phyloP scores from a whole-genome alignment of 768 basidiomycete species.

The Rhodotorula diobovata region DNA sequence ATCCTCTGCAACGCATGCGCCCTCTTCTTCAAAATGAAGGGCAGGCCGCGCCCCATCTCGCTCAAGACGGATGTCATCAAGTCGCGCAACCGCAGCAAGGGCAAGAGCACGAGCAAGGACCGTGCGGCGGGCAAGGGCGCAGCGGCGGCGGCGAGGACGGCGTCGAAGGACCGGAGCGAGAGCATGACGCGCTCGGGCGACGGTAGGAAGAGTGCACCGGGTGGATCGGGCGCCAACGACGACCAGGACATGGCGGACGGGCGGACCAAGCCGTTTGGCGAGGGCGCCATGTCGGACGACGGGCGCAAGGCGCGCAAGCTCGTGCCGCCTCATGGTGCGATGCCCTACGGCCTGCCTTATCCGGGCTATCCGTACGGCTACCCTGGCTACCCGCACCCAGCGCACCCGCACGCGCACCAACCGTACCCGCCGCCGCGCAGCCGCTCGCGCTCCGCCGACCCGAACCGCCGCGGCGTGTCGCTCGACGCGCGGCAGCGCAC shows the following conservation, averaged over 20 bases:
- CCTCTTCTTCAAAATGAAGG: slow-evolving; percentile 45
- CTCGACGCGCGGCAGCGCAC: slow-evolving; percentile 26
- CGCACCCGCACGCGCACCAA: slow-evolving; percentile 32
- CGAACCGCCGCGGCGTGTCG: slow-evolving; percentile 20
- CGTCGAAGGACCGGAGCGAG: slow-evolving; percentile 33
- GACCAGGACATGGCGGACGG: slow-evolving; percentile 15
- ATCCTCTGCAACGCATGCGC: slow-evolving; percentile 45
- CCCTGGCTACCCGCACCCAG: slow-evolving; percentile 19
- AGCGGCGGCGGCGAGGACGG: slow-evolving; percentile 15
- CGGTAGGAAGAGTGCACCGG: slow-evolving; percentile 31
- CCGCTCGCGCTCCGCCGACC: slow-evolving; percentile 29
- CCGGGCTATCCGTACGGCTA: slow-evolving; percentile 28
- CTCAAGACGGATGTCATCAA: slow-evolving; percentile 46
- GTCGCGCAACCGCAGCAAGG: slow-evolving; percentile 42
- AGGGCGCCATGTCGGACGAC: slow-evolving; percentile 13
- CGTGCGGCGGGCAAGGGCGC: slow-evolving; percentile 18
- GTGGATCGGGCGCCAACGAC: slow-evolving; percentile 18
- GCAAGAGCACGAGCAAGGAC: slow-evolving; percentile 40
- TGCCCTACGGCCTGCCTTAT: slow-evolving; percentile 34
- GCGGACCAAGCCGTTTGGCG: slow-evolving; percentile 26
- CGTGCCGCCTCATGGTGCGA: slow-evolving; percentile 6
- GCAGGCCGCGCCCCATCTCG: slow-evolving; percentile 42
- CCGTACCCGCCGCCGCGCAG: slow-evolving; percentile 34
- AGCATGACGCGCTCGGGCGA: slow-evolving; percentile 30
- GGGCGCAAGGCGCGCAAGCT: slow-evolving; percentile 34